Evolutionary conservation across 108 stramenopile genomes (phyloP).

Genomic region (Nannochloropsis oceanica): DNA sequence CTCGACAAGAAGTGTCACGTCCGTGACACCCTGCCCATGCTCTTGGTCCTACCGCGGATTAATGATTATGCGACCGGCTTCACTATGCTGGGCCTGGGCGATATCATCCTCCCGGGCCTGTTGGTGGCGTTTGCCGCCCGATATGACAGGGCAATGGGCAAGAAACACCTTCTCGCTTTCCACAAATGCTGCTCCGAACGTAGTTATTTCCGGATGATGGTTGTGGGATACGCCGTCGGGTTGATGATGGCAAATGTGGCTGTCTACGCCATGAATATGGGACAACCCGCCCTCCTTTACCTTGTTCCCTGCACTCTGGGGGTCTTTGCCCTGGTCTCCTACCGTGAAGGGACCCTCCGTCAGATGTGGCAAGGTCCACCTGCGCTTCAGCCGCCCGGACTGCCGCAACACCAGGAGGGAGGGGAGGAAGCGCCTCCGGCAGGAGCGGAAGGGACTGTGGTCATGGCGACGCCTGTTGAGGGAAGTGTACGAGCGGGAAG

Average conservation of each 20-base stretch:
- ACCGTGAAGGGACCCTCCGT: slow-evolving; percentile 10
- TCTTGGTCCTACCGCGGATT: slow-evolving; percentile 57
- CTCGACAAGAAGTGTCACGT: slow-evolving; percentile 52
- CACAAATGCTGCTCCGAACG: background rate
- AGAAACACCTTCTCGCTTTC: background rate
- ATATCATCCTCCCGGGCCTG: slow-evolving; percentile 73
- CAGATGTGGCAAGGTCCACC: slow-evolving; percentile 27
- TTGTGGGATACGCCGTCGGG: slow-evolving; percentile 66
- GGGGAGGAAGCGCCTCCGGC: background rate
- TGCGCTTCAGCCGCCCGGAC: background rate
- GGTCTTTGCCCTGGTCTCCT: slow-evolving; percentile 49
- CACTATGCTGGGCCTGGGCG: slow-evolving; percentile 72
- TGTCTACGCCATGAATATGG: slow-evolving; percentile 61
- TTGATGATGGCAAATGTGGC: slow-evolving; percentile 68
- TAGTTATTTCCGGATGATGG: slow-evolving; percentile 56
- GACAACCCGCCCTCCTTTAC: slow-evolving; percentile 79
- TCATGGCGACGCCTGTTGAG: background rate
- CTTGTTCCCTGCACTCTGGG: slow-evolving; percentile 74
- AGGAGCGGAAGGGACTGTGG: background rate
- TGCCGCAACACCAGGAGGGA: background rate
- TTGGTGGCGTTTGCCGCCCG: slow-evolving; percentile 57
- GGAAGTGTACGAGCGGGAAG: background rate
- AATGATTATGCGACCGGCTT: slow-evolving; percentile 60
- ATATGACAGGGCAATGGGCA: slow-evolving; percentile 40
- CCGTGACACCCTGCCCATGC: slow-evolving; percentile 70